These are phyloP conservation scores for Musa balbisiana DNA, from an alignment of 202 grass and related monocot species.

Conservation along the genomic window DNA sequence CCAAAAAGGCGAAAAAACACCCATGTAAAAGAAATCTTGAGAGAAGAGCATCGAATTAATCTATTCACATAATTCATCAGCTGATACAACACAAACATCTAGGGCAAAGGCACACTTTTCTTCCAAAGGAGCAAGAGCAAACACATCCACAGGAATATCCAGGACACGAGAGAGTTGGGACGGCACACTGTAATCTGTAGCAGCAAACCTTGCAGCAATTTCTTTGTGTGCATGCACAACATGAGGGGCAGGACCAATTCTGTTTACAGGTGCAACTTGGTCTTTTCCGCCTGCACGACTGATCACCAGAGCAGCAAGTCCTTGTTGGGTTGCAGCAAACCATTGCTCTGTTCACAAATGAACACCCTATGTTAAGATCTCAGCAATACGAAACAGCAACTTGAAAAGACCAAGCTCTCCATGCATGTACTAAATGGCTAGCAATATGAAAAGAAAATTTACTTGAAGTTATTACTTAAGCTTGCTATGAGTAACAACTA, in stretches of 20 bases:
- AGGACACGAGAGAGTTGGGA: slow-evolving; percentile 1
- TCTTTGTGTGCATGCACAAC: background rate
- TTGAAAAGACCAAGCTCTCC: background rate
- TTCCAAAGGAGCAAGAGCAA: slow-evolving; percentile 12
- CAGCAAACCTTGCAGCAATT: background rate
- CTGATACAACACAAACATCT: background rate
- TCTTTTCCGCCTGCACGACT: background rate
- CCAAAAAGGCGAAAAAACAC: background rate
- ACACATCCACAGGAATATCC: slow-evolving; percentile 23
- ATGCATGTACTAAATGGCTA: too few species aligned
- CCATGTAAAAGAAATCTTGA: too few species aligned
- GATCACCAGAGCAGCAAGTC: background rate
- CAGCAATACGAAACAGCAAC: background rate
- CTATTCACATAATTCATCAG: slow-evolving; percentile 7
- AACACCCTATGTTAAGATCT: background rate
- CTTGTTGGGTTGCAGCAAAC: background rate
- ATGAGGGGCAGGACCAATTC: background rate
- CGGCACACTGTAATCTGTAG: background rate
- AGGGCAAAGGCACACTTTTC: background rate
- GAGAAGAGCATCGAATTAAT: background rate
- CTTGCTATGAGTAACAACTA: too few species aligned
- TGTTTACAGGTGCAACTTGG: background rate
- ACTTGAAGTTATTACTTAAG: too few species aligned
- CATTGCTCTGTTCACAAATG: background rate
- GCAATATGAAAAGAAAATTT: too few species aligned